Conservation (phyloP, 495 filamentous ascomycete genomes). For the Penicillium pancosmium region DNA sequence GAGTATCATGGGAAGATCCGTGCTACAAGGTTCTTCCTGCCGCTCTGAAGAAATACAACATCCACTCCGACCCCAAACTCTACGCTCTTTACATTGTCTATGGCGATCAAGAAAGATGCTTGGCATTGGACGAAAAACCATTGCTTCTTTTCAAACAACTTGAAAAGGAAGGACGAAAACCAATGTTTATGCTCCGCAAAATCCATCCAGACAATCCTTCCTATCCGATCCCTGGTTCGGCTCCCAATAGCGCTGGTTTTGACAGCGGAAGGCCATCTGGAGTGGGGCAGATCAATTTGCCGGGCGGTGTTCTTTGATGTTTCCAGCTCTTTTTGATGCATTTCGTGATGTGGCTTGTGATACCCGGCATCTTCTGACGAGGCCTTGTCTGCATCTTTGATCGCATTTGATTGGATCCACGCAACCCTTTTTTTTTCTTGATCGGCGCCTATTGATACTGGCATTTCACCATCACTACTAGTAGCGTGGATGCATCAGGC, state of each 20-base stretch:
- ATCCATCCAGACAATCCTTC: constrained; percentile 37
- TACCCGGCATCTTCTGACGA: constrained; percentile 27
- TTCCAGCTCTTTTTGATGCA: constrained; percentile 11
- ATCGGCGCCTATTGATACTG: neutral
- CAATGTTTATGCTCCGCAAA: constrained; percentile 97
- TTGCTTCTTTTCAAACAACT: constrained; percentile 96
- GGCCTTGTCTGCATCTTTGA: constrained; percentile 27
- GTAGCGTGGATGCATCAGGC: constrained; percentile 13
- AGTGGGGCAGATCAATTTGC: constrained; percentile 45
- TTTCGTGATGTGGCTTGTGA: constrained; percentile 32
- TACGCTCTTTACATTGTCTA: constrained; percentile 98
- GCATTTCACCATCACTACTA: neutral
- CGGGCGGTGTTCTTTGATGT: constrained; percentile 47
- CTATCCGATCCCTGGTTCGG: constrained; percentile 29
- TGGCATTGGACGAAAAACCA: constrained; percentile 89
- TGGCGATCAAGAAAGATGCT: constrained; percentile 92
- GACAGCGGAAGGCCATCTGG: constrained; percentile 30
- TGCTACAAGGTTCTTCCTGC: constrained; percentile 97
- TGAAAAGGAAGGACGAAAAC: constrained; percentile 93
- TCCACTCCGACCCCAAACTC: constrained; percentile 94
- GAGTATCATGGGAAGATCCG: constrained; percentile 95
- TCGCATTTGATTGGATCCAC: constrained; percentile 19
- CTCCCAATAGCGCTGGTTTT: constrained; percentile 48
- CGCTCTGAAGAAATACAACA: constrained; percentile 96
- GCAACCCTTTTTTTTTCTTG: neutral